Percentiles rank a stretch among this genome's conserved stretches.
Evolutionary conservation across 164 flowering plant species (phyloP).

Genomic region (Warburgia ugandensis): DNA sequence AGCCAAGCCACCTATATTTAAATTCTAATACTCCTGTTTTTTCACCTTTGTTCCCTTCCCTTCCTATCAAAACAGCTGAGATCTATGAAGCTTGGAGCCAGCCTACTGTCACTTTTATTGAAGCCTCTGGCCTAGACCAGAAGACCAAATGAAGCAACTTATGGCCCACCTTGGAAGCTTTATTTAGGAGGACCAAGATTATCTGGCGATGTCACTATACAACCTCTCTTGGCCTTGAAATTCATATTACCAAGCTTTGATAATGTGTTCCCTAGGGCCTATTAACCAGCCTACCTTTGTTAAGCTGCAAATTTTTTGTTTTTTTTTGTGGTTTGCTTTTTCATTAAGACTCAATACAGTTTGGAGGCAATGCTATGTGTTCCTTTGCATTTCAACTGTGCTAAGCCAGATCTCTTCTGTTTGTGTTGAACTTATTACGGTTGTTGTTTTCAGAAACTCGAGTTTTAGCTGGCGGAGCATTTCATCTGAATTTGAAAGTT

Average conservation of each 20-base stretch:
- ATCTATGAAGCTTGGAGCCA: slow-evolving; percentile 86
- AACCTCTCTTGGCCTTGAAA: slow-evolving; percentile 12
- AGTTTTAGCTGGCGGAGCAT: no score
- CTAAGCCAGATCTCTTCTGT: no score
- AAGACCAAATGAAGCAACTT: slow-evolving; percentile 75
- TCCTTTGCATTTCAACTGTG: no score
- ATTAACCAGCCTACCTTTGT: slow-evolving; percentile 11
- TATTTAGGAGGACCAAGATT: slow-evolving; percentile 43
- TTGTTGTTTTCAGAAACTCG: no score
- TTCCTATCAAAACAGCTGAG: slow-evolving; percentile 79
- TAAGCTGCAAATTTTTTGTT: no score
- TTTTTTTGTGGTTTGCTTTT: no score
- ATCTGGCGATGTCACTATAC: slow-evolving; percentile 24
- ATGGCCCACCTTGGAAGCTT: slow-evolving; percentile 61
- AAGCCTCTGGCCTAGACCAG: slow-evolving; percentile 80
- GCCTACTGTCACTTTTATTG: slow-evolving; percentile 61
- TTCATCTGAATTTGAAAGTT: no score
- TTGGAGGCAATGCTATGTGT: no score
- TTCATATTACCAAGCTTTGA: slow-evolving; percentile 14
- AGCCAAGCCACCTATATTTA: slow-evolving; percentile 32
- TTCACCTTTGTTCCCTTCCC: slow-evolving; percentile 59
- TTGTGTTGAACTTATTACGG: no score
- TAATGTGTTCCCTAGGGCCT: slow-evolving; percentile 12
- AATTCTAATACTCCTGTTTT: slow-evolving; percentile 61
- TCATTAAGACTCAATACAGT: no score